Percentiles rank a stretch among this genome's conserved stretches.
These are phyloP conservation scores for Diaporthe eres DNA, from an alignment of 2,329 filamentous ascomycete genomes.

Conservation along the genomic window DNA sequence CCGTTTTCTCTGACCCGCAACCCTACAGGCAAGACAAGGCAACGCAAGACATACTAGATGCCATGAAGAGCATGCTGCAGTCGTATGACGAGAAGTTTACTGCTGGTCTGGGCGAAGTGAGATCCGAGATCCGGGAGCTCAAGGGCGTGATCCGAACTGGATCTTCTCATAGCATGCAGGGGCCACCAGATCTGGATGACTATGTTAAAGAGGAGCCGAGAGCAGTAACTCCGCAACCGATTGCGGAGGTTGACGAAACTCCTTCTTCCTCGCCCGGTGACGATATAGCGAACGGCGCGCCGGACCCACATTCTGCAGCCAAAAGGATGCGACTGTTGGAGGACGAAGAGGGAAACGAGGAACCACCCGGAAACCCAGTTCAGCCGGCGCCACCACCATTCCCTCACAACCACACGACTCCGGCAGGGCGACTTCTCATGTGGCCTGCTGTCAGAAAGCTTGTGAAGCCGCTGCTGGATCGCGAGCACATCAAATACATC, in stretches of 20 bases:
- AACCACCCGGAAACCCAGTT: constrained; percentile 54
- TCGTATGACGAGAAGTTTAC: constrained; percentile 44
- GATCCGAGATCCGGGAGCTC: constrained; percentile 42
- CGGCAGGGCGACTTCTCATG: constrained; percentile 84
- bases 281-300: constrained; percentile 29
- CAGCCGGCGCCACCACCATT: constrained; percentile 77
- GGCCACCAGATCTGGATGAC: neutral
- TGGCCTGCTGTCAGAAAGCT: constrained; percentile 79
- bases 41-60: constrained; percentile 71
- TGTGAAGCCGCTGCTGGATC: constrained; percentile 65
- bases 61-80: constrained; percentile 59
- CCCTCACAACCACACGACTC: constrained; percentile 88
- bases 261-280: constrained; percentile 32
- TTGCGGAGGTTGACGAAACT: constrained; percentile 28
- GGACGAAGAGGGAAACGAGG: constrained; percentile 48
- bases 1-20: constrained; percentile 10
- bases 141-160: constrained; percentile 16
- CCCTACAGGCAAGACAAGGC: constrained; percentile 69
- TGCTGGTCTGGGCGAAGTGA: constrained; percentile 53
- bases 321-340: constrained; percentile 53
- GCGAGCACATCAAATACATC: constrained; percentile 67
- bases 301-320: constrained; percentile 42
- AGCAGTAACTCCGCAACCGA: constrained; percentile 30
- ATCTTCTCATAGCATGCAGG: constrained; percentile 34
- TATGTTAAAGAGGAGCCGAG: constrained; percentile 19